These are phyloP conservation scores for Fistulinella prunicolor DNA, from an alignment of 768 basidiomycete genomes.

Conservation along the genomic window DNA sequence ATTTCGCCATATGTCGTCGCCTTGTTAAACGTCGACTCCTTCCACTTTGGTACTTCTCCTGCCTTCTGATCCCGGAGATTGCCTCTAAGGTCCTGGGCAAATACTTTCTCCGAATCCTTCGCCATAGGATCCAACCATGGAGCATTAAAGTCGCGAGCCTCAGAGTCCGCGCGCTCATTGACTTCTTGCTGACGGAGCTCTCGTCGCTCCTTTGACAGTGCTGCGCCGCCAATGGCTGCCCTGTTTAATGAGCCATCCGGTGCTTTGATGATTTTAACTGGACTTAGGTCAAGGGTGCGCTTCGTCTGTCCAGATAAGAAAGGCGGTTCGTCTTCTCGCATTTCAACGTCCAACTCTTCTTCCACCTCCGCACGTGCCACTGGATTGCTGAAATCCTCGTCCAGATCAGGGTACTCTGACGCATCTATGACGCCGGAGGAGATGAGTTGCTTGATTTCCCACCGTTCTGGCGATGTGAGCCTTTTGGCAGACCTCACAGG, in stretches of 20 bases:
- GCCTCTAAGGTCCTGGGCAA: conserved; percentile 90
- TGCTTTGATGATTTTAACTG: conserved; percentile 97
- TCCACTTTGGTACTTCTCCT: conserved; percentile 85
- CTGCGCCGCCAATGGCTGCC: conserved; percentile 90
- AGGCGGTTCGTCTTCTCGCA: conserved; percentile 93
- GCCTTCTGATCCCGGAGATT: conserved; percentile 80
- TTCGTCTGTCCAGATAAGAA: conserved; percentile 97
- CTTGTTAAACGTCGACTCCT: conserved; percentile 89
- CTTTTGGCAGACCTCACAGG: conserved; percentile 78
- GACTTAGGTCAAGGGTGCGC: conserved; percentile 90
- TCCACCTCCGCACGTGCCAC: conserved; percentile 83
- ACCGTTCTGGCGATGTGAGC: conserved; percentile 93
- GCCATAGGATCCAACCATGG: conserved; percentile 99
- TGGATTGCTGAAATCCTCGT: conserved; percentile 79
- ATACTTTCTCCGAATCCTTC: conserved; percentile 76
- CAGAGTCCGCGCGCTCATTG: conserved; percentile 91
- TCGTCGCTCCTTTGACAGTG: conserved; percentile 90
- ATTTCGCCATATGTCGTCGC: conserved; percentile 95
- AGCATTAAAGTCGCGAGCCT: conserved; percentile 90
- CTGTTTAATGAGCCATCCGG: conserved; percentile 97
- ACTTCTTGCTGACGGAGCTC: conserved; percentile 93
- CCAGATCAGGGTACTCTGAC: conserved; percentile 91
- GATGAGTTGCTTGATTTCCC: conserved; percentile 99
- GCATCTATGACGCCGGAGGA: conserved; percentile 91
- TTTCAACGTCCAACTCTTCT: conserved; percentile 95